phyloP scores from a whole-genome alignment of 495 filamentous ascomycete species.

The Penicillium salamii region DNA sequence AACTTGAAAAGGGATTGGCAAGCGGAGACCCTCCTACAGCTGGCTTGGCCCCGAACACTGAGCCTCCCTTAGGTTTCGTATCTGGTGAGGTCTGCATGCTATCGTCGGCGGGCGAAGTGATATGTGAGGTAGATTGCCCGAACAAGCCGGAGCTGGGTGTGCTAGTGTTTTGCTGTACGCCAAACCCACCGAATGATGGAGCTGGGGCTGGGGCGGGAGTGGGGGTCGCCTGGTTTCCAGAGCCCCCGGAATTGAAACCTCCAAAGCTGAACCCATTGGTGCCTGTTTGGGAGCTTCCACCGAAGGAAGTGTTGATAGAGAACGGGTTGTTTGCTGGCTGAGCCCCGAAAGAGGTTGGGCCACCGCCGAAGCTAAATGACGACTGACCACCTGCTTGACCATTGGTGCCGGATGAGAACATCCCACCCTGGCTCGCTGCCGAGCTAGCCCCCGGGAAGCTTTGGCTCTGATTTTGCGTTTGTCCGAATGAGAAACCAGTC shows the following conservation, averaged over 20 bases:
- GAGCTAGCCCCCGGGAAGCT: conserved; percentile 43
- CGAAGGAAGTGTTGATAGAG: conserved; percentile 23
- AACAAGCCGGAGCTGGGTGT: conserved; percentile 18
- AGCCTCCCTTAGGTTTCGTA: conserved; percentile 25
- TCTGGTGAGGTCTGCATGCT: conserved; percentile 47
- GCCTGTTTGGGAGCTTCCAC: conserved; percentile 11
- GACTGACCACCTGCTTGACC: conserved; percentile 21
- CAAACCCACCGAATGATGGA: conserved; percentile 24
- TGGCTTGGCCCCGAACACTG: conserved; percentile 12
- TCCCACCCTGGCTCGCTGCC: conserved; percentile 26
- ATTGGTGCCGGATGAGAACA: conserved; percentile 40
- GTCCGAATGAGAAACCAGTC: conserved; percentile 42
- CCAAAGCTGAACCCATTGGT: conserved; percentile 22
- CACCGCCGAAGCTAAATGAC: conserved; percentile 39
- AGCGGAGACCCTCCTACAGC: conserved; percentile 1
- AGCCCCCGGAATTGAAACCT: conserved; percentile 16
- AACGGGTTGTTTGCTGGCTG: conserved; percentile 41
- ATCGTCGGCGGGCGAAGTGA: conserved; percentile 25
- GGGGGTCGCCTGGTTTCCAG: conserved; percentile 3
- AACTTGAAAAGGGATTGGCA: conserved; percentile 9
- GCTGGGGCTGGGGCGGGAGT: no score
- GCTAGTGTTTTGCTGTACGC: conserved; percentile 11
- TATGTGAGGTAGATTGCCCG: conserved; percentile 18
- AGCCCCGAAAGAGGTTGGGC: conserved; percentile 20
- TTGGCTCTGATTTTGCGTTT: conserved; percentile 46